A percentile compares a stretch with the other conserved stretches of the same genome.
Conservation (phyloP, 2,329 filamentous ascomycete genomes). For the Aureobasidium pullulans region DNA sequence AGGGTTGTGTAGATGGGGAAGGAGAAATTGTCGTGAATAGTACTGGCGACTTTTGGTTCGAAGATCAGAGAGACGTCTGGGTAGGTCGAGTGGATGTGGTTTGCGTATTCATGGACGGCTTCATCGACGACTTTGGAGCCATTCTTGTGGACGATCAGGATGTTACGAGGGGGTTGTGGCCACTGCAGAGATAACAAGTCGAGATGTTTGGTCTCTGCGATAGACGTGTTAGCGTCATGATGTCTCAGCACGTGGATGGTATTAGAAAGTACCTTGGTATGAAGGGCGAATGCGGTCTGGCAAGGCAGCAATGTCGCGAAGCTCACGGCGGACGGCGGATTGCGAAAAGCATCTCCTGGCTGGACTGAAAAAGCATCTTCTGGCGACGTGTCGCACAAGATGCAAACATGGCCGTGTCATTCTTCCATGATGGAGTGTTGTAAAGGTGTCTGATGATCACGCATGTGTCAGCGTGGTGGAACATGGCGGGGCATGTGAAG, state of each 20-base stretch:
- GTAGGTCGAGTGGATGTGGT: constrained; percentile 72
- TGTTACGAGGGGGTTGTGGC: constrained; percentile 60
- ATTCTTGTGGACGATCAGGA: constrained; percentile 63
- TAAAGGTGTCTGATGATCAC: not conserved
- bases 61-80: constrained; percentile 74
- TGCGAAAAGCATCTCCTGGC: constrained; percentile 42
- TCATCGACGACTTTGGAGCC: constrained; percentile 48
- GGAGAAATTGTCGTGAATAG: constrained; percentile 61
- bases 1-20: constrained; percentile 61
- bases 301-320: constrained; percentile 45
- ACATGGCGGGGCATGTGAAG: not conserved
- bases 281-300: constrained; percentile 53
- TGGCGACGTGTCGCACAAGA: constrained; percentile 18
- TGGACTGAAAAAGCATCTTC: constrained; percentile 21
- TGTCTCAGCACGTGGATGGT: not conserved
- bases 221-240: not conserved
- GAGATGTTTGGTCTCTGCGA: constrained; percentile 47
- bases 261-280: constrained; percentile 51
- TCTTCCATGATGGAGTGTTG: constrained; percentile 22
- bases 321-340: constrained; percentile 38
- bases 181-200: constrained; percentile 60
- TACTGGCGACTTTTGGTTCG: constrained; percentile 65
- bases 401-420: constrained; percentile 25
- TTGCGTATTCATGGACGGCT: constrained; percentile 52
- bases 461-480: not conserved